Percentiles rank a stretch among this genome's conserved stretches.
Evolutionary conservation across 2,329 filamentous ascomycete species (phyloP).

Genomic region (Daldinia eschscholtzii): DNA sequence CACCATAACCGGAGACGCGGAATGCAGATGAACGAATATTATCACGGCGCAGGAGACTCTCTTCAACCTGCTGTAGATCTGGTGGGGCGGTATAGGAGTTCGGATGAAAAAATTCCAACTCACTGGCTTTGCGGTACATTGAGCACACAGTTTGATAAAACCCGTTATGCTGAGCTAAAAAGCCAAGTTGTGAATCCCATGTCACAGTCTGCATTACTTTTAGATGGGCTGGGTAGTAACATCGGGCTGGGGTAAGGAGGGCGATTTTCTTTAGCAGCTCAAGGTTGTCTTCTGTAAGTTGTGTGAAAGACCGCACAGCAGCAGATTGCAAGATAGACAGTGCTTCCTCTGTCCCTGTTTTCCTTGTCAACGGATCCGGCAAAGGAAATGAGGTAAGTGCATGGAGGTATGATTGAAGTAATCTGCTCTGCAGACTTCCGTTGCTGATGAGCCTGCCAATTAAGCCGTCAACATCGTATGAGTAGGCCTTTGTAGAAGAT

Average conservation of each 20-base stretch:
- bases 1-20: conserved; percentile 53
- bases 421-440: conserved; percentile 63
- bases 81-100: conserved; percentile 18
- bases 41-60: conserved; percentile 22
- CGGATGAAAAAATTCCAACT: conserved; percentile 51
- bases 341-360: conserved; percentile 68
- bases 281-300: conserved; percentile 54
- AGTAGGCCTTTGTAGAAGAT: conserved; percentile 22
- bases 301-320: conserved; percentile 61
- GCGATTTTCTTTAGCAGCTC: conserved; percentile 56
- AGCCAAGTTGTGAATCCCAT: conserved; percentile 58
- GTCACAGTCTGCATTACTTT: conserved; percentile 61
- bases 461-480: conserved; percentile 62
- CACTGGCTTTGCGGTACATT: conserved; percentile 54
- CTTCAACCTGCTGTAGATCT: conserved; percentile 14
- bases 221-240: conserved; percentile 60
- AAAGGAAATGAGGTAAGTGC: conserved; percentile 66
- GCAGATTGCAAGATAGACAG: conserved; percentile 63
- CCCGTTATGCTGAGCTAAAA: conserved; percentile 60
- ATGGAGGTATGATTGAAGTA: conserved; percentile 66
- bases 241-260: conserved; percentile 57
- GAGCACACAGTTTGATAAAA: conserved; percentile 55
- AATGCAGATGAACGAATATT: conserved; percentile 42
- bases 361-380: conserved; percentile 61
- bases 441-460: conserved; percentile 66